phyloP scores from a whole-genome alignment of 768 basidiomycete genomes.

The Tulasnella calospora region DNA sequence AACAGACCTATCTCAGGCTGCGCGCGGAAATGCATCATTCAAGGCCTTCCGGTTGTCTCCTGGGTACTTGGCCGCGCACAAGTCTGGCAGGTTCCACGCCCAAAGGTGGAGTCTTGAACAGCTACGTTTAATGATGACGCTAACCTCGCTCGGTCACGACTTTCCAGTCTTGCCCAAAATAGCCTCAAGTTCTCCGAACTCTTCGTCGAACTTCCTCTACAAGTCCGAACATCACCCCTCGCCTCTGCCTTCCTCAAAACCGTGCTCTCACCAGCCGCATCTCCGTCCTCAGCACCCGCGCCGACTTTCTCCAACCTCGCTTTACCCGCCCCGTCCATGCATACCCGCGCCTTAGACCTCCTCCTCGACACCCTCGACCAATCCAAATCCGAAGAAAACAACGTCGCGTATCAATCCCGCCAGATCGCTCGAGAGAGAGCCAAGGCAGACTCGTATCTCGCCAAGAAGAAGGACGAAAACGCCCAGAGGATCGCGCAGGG shows the following conservation, averaged over 20 bases:
- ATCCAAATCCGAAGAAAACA: slow-evolving; percentile 87
- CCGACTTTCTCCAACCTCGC: slow-evolving; percentile 27
- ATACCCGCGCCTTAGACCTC: slow-evolving; percentile 74
- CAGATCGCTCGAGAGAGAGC: slow-evolving; percentile 83
- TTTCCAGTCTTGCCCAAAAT: slow-evolving; percentile 64
- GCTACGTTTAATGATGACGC: background rate
- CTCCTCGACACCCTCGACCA: slow-evolving; percentile 79
- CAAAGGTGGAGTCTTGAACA: slow-evolving; percentile 53
- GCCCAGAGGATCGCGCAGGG: slow-evolving; percentile 72
- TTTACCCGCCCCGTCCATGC: slow-evolving; percentile 53
- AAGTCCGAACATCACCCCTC: slow-evolving; percentile 75
- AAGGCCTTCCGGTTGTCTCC: slow-evolving; percentile 81
- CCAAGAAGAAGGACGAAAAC: slow-evolving; percentile 88
- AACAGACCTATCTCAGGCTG: slow-evolving; percentile 70
- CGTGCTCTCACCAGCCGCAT: slow-evolving; percentile 44
- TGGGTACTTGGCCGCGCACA: slow-evolving; percentile 75
- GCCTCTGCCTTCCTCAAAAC: slow-evolving; percentile 74
- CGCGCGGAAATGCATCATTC: slow-evolving; percentile 80
- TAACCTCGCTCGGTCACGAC: slow-evolving; percentile 30
- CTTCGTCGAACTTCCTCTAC: slow-evolving; percentile 78
- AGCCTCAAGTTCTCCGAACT: slow-evolving; percentile 80
- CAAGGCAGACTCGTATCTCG: slow-evolving; percentile 70
- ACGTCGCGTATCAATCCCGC: slow-evolving; percentile 79
- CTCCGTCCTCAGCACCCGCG: slow-evolving; percentile 28
- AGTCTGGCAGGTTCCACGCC: slow-evolving; percentile 77